phyloP scores from a whole-genome alignment of 2,329 filamentous ascomycete species.

The Dendryphion nanum region DNA sequence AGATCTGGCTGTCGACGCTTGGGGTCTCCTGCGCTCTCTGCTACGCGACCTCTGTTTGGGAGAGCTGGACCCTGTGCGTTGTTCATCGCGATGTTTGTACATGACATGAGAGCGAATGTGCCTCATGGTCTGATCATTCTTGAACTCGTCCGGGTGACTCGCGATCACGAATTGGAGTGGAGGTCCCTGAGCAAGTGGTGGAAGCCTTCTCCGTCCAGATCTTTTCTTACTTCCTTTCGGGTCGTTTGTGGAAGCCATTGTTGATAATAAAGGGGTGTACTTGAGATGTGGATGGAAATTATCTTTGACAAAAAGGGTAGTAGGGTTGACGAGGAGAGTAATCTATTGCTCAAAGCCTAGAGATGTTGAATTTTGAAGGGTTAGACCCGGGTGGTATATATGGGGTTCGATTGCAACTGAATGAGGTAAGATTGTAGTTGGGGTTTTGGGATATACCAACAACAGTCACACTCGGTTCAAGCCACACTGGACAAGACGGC shows the following conservation, averaged over 20 bases:
- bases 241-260: slow-evolving; percentile 22
- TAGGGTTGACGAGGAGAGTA: too few relatives aligned
- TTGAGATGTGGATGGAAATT: too few relatives aligned
- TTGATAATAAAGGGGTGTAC: not conserved
- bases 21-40: slow-evolving; percentile 12
- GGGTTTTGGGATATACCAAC: too few relatives aligned
- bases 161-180: slow-evolving; percentile 34
- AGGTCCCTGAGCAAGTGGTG: slow-evolving; percentile 32
- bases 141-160: slow-evolving; percentile 34
- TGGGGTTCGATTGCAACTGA: too few relatives aligned
- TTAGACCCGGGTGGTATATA: too few relatives aligned
- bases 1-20: slow-evolving; percentile 14
- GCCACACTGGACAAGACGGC: too few relatives aligned
- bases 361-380: too few relatives aligned
- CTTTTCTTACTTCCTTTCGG: slow-evolving; percentile 23
- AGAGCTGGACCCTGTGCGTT: slow-evolving; percentile 10
- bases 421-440: too few relatives aligned
- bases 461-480: too few relatives aligned
- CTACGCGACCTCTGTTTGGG: slow-evolving; percentile 14
- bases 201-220: slow-evolving; percentile 26
- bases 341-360: too few relatives aligned
- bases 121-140: slow-evolving; percentile 28
- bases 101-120: slow-evolving; percentile 38
- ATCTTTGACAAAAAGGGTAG: too few relatives aligned
- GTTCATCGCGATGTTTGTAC: slow-evolving; percentile 32